Evolutionary conservation across 768 basidiomycete genomes (phyloP).

Genomic region (Boletus tomentosulus): DNA sequence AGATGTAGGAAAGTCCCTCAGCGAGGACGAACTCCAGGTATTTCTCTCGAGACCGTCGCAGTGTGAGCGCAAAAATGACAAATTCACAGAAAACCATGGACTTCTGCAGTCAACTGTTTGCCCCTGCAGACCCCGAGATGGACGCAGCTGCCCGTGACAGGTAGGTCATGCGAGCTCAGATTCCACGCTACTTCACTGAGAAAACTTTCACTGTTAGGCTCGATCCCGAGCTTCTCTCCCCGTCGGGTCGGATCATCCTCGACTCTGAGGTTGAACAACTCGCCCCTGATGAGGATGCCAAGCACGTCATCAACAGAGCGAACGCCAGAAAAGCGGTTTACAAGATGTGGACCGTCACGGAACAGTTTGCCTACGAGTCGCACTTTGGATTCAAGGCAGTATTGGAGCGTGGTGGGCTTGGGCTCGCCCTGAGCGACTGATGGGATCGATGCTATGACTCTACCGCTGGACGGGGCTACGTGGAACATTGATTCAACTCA

Average conservation of each 20-base stretch:
- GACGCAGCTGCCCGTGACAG: not conserved
- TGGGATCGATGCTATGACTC: not conserved
- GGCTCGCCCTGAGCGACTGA: not conserved
- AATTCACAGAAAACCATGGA: not conserved
- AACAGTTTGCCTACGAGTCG: not conserved
- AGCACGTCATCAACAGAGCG: not conserved
- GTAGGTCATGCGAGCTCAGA: not conserved
- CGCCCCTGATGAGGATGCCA: not conserved
- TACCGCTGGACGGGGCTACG: not conserved
- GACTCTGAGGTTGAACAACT: not conserved
- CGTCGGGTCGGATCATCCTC: not conserved
- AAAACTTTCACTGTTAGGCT: not conserved
- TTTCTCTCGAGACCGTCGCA: too few relatives aligned
- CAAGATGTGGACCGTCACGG: not conserved
- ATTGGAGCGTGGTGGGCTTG: not conserved
- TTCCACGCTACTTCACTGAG: not conserved
- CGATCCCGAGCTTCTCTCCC: not conserved
- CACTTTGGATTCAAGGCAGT: conserved; percentile 1
- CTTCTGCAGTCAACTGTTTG: not conserved
- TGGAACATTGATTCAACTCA: not conserved
- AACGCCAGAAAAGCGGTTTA: not conserved
- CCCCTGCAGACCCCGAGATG: not conserved
- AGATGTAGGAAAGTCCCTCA: not conserved
- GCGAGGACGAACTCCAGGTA: not conserved
- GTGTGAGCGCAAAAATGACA: not conserved